Evolutionary conservation across 2,329 filamentous ascomycete species (phyloP), one percentile per base, ranked within the genome.

Genomic region (Fusarium lyarnte): DNA sequence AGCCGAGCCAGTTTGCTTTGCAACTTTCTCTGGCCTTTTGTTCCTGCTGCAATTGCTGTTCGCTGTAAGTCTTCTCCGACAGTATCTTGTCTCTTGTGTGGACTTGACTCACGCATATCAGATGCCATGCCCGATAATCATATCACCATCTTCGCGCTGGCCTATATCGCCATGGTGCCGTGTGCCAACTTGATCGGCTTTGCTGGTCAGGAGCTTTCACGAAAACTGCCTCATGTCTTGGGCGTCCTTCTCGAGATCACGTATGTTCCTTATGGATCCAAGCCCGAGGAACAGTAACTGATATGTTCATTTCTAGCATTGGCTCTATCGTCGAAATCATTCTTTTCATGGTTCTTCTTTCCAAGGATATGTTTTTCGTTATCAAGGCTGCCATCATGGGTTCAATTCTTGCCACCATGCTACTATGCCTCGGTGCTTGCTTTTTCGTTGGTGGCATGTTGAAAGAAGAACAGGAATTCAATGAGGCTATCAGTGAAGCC

Each of bases 361-460:
- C 79, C 16, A 81, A 84, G 4, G 73, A 85, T 57, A 81, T 84
- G 79, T 90, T 92, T 66, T 85, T 87, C n/a, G 92, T 96, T 74
- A 93, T 97, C 75, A 90, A 94, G 78, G 93, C 93, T 58, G 94
- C 94, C 31, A 95, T 97, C 61, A 83, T 97, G 1, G 94, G 94
- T 39, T 95, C 93, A 1, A 92, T 97, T 47, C 81, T 97, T 38
- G 93, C 94, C 17, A 97, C 94, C 36, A 88, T 96, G 82, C 83
- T 97, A 47, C 85, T 97, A 2, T 97, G 94, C 74, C 82, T 97
- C 31, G 94, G 94, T 0, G 78, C 91, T 58, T 96, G 93, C 79
- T 97, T 97, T 84, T 89, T 95, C 69, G 87, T 90, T 27, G 93
- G 93, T 43, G 94, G 94, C 13, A 73, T 95, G 39, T 85, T 86